Evolutionary conservation across 2,329 filamentous ascomycete genomes (phyloP).

Genomic region (Zymoseptoria ardabiliae): DNA sequence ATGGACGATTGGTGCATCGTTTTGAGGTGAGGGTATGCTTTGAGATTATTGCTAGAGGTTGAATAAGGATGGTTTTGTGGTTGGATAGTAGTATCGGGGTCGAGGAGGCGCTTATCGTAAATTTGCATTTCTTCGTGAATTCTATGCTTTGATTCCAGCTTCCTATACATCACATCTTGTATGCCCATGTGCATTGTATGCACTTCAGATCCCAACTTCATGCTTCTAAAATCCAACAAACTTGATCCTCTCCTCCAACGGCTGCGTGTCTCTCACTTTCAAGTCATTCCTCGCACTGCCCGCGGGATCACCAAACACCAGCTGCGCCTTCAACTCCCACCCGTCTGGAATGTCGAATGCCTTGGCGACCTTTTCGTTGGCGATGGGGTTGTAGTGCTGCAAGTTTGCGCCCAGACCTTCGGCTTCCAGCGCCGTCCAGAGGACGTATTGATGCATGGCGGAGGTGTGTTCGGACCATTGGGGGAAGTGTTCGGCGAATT

Average conservation of each 20-base stretch:
- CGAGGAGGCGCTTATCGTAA: not conserved
- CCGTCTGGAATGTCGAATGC: constrained; percentile 63
- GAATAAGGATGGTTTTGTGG: not conserved
- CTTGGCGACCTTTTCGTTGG: constrained; percentile 62
- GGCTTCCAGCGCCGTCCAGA: constrained; percentile 76
- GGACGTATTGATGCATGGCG: constrained; percentile 73
- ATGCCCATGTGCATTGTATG: too few relatives aligned
- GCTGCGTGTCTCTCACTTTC: constrained; percentile 22
- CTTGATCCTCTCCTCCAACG: constrained; percentile 24
- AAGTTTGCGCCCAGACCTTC: constrained; percentile 83
- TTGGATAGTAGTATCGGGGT: not conserved
- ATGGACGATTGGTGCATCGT: not conserved
- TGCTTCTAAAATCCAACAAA: constrained; percentile 20
- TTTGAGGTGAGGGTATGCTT: not conserved
- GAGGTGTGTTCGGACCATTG: constrained; percentile 67
- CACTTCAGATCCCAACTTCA: too few relatives aligned
- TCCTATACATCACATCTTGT: too few relatives aligned
- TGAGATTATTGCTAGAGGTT: not conserved
- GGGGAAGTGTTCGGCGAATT: constrained; percentile 74
- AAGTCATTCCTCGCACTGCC: constrained; percentile 39
- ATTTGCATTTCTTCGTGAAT: not conserved
- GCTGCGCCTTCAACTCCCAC: constrained; percentile 74
- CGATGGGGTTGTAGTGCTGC: constrained; percentile 87
- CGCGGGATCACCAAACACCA: constrained; percentile 58
- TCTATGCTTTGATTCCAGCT: too few relatives aligned